phyloP scores from a whole-genome alignment of 768 basidiomycete species.

The Clitopilus hobsonii region DNA sequence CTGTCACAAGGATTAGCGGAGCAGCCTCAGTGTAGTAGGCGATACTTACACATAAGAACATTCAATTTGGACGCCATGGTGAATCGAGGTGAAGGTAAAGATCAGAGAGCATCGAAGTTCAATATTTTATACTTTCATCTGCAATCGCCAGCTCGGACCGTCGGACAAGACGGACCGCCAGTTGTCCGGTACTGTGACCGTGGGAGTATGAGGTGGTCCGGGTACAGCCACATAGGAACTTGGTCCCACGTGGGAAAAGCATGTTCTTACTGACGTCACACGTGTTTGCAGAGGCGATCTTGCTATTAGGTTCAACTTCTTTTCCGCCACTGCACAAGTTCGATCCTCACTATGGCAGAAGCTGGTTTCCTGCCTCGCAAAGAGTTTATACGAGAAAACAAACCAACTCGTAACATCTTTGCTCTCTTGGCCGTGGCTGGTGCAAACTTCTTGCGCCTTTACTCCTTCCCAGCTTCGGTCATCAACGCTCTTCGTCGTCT shows the following conservation, averaged over 20 bases:
- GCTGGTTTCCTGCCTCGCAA: conserved; percentile 61
- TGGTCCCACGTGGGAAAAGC: conserved; percentile 11
- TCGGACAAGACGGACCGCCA: background rate
- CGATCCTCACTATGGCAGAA: conserved; percentile 28
- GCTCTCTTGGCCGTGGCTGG: conserved; percentile 67
- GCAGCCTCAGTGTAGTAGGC: background rate
- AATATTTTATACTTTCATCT: background rate
- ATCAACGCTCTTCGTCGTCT: conserved; percentile 50
- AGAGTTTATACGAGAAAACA: conserved; percentile 65
- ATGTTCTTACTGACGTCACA: conserved; percentile 17
- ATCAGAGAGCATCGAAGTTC: background rate
- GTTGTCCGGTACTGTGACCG: background rate
- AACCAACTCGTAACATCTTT: conserved; percentile 50
- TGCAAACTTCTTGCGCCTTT: conserved; percentile 60
- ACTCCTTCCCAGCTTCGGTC: conserved; percentile 57
- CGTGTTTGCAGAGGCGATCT: conserved; percentile 8
- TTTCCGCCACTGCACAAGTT: conserved; percentile 12
- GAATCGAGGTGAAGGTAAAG: background rate
- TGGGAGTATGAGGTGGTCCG: background rate
- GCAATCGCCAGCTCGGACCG: background rate
- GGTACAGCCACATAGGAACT: conserved; percentile 12
- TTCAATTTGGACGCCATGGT: conserved; percentile 45
- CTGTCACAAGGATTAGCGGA: conserved; percentile 18
- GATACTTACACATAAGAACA: conserved; percentile 69
- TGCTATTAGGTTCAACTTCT: background rate